Evolutionary conservation across 495 filamentous ascomycete genomes (phyloP).

Genomic region (Xylaria nigripes): DNA sequence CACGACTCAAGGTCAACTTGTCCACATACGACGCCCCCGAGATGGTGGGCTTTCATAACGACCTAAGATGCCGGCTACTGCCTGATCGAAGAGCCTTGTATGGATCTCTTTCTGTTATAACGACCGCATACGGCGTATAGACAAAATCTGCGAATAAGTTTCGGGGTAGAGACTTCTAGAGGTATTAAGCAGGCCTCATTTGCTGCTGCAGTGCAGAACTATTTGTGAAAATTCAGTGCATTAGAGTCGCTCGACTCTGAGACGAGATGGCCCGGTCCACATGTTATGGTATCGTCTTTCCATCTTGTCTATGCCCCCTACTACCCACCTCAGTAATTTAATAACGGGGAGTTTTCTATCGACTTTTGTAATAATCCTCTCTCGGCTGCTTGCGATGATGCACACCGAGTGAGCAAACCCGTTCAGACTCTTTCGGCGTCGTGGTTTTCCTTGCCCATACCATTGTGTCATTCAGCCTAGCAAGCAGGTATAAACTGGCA

Average conservation of each 20-base stretch:
- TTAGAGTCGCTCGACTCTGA: no score
- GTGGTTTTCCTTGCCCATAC: no score
- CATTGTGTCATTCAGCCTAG: background rate
- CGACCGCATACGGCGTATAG: background rate
- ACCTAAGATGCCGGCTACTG: background rate
- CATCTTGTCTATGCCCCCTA: background rate
- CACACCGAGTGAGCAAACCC: no score
- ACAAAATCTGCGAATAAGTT: no score
- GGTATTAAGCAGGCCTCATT: background rate
- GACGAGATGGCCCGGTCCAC: no score
- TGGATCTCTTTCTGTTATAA: slow-evolving; percentile 1
- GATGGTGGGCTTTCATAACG: background rate
- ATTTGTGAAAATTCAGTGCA: no score
- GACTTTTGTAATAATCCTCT: background rate
- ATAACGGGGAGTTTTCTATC: no score
- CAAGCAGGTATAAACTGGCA: background rate
- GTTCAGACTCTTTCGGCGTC: no score
- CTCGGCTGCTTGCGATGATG: no score
- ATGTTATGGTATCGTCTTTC: background rate
- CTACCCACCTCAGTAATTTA: no score
- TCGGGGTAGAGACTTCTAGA: background rate
- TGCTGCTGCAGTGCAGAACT: background rate
- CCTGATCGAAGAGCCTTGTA: background rate
- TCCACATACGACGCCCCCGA: background rate
- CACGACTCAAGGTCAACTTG: background rate